A percentile compares a stretch with the other conserved stretches of the same genome.
Evolutionary conservation across 2,329 filamentous ascomycete species (phyloP).

Genomic region (Pestalotiopsis sp.): DNA sequence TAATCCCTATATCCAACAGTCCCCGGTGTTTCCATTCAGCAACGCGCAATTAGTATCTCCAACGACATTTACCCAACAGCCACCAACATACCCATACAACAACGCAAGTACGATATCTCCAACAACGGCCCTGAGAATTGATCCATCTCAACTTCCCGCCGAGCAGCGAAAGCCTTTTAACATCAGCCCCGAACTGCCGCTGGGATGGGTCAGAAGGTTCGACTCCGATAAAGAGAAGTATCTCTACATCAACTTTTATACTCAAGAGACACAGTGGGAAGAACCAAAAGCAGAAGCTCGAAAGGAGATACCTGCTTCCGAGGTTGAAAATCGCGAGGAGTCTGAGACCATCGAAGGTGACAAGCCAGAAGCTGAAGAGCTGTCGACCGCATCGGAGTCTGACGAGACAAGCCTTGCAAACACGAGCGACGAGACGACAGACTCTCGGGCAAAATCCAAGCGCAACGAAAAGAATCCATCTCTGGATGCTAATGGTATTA

Average conservation of each 20-base stretch:
- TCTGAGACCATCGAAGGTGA: not conserved
- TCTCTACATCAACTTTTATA: slow-evolving; percentile 1
- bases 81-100: not conserved
- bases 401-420: not conserved
- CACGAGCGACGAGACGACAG: not conserved
- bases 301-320: not conserved
- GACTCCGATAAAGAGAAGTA: not conserved
- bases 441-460: not conserved
- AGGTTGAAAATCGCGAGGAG: not conserved
- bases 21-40: not conserved
- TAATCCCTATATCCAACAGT: not conserved
- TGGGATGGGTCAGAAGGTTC: not conserved
- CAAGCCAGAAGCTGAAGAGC: too few species aligned
- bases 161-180: not conserved
- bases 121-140: too few species aligned
- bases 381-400: not conserved
- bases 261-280: not conserved
- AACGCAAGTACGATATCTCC: not conserved
- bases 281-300: not conserved
- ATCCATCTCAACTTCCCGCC: not conserved
- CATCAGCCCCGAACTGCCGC: not conserved
- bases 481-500: not conserved
- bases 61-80: not conserved
- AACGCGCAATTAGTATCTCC: not conserved
- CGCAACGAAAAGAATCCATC: not conserved